Conservation (phyloP, 225 moss, liverwort and hornwort genomes). For the Bryum argenteum region DNA sequence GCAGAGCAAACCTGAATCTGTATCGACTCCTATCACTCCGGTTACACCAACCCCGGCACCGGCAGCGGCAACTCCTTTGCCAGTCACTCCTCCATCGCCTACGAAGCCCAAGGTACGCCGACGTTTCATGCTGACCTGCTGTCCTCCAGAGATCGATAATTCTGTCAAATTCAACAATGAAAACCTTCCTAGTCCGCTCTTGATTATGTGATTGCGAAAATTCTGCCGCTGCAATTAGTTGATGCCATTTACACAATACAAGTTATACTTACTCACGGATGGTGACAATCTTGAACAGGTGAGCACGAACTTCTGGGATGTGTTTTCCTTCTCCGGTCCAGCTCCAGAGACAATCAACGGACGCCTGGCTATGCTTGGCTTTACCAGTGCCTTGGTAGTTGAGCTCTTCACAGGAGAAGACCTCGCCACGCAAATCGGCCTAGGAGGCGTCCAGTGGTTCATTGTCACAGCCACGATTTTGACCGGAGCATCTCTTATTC, state of each 20-base stretch:
- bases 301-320: conserved; percentile 56
- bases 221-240: neutral
- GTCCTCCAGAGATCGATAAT: neutral
- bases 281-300: conserved; percentile 27
- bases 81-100: conserved; percentile 30
- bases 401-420: conserved; percentile 56
- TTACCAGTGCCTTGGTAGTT: conserved; percentile 46
- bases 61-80: conserved; percentile 21
- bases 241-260: neutral
- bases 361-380: conserved; percentile 62
- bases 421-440: conserved; percentile 46
- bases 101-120: conserved; percentile 28
- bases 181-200: neutral
- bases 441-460: conserved; percentile 54
- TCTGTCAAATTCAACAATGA: neutral
- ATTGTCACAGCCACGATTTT: conserved; percentile 45
- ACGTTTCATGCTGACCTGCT: neutral
- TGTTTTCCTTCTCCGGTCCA: conserved; percentile 52
- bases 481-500: conserved; percentile 53
- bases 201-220: neutral
- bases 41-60: conserved; percentile 4
- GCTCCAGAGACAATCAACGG: conserved; percentile 65
- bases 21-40: conserved; percentile 24
- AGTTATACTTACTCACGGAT: neutral
- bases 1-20: conserved; percentile 8